phyloP scores from a whole-genome alignment of 495 filamentous ascomycete species.

The Penicillium crystallinum region DNA sequence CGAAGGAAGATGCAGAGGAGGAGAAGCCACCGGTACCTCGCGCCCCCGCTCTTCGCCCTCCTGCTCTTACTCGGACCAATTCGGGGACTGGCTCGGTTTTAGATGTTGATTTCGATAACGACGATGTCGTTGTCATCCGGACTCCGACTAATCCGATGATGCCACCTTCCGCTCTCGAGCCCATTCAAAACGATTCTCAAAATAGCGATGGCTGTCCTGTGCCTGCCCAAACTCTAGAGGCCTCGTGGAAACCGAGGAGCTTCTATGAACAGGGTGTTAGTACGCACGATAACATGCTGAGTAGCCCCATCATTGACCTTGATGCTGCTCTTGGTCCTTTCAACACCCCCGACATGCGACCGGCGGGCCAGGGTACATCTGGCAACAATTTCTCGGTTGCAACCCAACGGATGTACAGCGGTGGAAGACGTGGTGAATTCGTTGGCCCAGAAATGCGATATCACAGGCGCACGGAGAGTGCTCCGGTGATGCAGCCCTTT shows the following conservation, averaged over 20 bases:
- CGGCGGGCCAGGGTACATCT: conserved; percentile 37
- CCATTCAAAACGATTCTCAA: conserved; percentile 16
- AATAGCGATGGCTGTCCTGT: conserved; percentile 23
- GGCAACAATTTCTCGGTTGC: conserved; percentile 55
- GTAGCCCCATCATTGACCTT: conserved; percentile 77
- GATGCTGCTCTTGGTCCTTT: conserved; percentile 95
- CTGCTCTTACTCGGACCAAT: conserved; percentile 39
- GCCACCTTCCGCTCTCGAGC: conserved; percentile 18
- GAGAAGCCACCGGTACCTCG: conserved; percentile 7
- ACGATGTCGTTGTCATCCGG: conserved; percentile 47
- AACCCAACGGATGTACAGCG: conserved; percentile 83
- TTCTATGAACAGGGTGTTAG: conserved; percentile 36
- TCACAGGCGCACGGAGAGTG: conserved; percentile 87
- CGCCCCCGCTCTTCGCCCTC: conserved; percentile 32
- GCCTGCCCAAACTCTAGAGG: conserved; percentile 26
- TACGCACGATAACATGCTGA: conserved; percentile 54
- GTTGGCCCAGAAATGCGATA: conserved; percentile 80
- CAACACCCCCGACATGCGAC: conserved; percentile 63
- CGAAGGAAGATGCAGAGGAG: conserved; percentile 16
- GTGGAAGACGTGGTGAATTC: conserved; percentile 66
- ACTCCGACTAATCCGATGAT: conserved; percentile 37
- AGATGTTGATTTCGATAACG: conserved; percentile 51
- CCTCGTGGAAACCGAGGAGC: conserved; percentile 45
- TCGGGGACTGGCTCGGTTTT: conserved; percentile 38
- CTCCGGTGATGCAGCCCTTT: conserved; percentile 81